Conservation (phyloP, 192 early-diverging fungal genomes). For the Coemansia sp. region DNA sequence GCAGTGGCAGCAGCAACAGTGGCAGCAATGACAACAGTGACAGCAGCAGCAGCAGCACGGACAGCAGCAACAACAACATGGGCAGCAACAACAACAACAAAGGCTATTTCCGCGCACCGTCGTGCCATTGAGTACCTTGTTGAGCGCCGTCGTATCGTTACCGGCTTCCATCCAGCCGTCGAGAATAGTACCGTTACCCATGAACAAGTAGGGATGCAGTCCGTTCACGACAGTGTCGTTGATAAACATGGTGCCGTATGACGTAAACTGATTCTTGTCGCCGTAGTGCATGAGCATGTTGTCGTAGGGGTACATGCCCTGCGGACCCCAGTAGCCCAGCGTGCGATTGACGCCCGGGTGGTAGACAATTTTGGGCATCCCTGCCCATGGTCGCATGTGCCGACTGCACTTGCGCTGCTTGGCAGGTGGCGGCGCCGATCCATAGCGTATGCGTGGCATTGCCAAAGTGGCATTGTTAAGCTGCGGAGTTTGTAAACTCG, state of each 20-base stretch:
- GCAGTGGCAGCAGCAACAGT: conserved; percentile 35
- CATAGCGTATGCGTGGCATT: conserved; percentile 11
- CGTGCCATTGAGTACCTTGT: conserved; percentile 45
- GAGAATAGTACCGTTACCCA: conserved; percentile 51
- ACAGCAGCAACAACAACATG: conserved; percentile 30
- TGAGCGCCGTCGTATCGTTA: conserved; percentile 45
- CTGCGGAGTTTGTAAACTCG: neutral
- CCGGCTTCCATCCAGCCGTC: conserved; percentile 55
- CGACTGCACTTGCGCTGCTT: conserved; percentile 8
- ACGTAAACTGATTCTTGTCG: conserved; percentile 43
- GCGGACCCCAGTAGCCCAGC: conserved; percentile 48
- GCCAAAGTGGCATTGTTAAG: conserved; percentile 8
- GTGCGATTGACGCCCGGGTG: conserved; percentile 41
- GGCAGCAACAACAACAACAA: conserved; percentile 32
- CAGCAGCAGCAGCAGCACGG: conserved; percentile 35
- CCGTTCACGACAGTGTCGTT: conserved; percentile 52
- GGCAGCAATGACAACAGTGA: conserved; percentile 34
- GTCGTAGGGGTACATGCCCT: conserved; percentile 53
- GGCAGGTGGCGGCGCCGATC: neutral
- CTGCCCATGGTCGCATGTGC: conserved; percentile 34
- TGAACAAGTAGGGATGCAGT: conserved; percentile 46
- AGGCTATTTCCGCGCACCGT: conserved; percentile 38
- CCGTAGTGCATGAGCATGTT: conserved; percentile 49
- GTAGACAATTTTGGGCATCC: conserved; percentile 40
- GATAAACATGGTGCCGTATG: conserved; percentile 55